Percentiles rank a stretch among this genome's conserved stretches.
phyloP scores from a whole-genome alignment of 805 yeast genomes.

The Cephaloascus albidus region DNA sequence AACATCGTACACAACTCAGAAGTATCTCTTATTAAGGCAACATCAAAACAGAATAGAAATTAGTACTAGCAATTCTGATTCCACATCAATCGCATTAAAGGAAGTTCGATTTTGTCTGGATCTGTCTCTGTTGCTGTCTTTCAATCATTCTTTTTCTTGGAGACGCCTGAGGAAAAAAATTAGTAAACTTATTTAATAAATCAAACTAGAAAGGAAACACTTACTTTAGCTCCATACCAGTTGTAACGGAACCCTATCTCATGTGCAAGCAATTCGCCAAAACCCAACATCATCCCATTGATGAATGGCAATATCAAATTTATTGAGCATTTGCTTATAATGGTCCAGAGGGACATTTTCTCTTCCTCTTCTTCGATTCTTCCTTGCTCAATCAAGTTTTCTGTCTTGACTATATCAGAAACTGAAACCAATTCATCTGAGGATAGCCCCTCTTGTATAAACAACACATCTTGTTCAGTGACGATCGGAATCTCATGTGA shows the following conservation, averaged over 20 bases:
- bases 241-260: conserved; percentile 78
- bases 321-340: conserved; percentile 47
- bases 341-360: conserved; percentile 18
- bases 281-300: conserved; percentile 92
- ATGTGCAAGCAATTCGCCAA: conserved; percentile 92
- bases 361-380: conserved; percentile 8
- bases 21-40: no score
- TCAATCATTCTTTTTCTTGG: conserved; percentile 22
- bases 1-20: no score
- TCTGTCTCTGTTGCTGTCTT: conserved; percentile 9
- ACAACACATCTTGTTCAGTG: conserved; percentile 8
- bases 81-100: neutral
- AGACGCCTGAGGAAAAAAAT: conserved; percentile 8
- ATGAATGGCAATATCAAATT: conserved; percentile 80
- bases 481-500: conserved; percentile 13
- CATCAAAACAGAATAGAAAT: no score
- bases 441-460: conserved; percentile 8
- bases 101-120: neutral
- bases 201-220: conserved; percentile 7
- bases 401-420: conserved; percentile 17
- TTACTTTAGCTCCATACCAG: conserved; percentile 64
- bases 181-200: neutral
- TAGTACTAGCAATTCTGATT: no score
- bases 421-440: conserved; percentile 19
- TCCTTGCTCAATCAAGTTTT: conserved; percentile 13